These are phyloP conservation scores for Melaleuca quinquenervia DNA, from an alignment of 345 rosid genomes.

Conservation along the genomic window DNA sequence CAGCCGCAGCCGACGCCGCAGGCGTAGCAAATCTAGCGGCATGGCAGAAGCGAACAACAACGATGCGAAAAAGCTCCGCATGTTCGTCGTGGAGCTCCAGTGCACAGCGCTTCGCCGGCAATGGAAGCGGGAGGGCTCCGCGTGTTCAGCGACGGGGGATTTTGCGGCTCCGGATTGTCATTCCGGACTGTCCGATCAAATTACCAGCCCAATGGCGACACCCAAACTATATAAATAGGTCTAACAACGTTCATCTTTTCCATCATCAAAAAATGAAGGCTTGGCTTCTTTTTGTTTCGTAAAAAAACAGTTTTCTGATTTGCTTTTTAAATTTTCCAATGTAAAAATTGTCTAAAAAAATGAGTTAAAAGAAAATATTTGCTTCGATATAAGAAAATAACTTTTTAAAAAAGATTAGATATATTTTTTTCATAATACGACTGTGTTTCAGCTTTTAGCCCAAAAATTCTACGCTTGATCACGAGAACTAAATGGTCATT, in stretches of 20 bases:
- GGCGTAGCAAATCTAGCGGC: neutral
- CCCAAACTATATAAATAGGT: slow-evolving; percentile 26
- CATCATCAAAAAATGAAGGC: neutral
- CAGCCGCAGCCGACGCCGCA: slow-evolving; percentile 1
- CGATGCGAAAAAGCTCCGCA: slow-evolving; percentile 82
- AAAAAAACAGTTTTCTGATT: no score
- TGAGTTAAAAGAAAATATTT: neutral
- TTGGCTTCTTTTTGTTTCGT: no score
- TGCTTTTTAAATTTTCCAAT: no score
- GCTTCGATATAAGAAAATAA: neutral
- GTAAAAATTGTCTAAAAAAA: neutral
- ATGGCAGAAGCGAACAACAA: slow-evolving; percentile 30
- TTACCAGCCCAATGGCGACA: slow-evolving; percentile 54
- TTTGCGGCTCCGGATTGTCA: slow-evolving; percentile 35
- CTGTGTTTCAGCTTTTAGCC: rapidly evolving
- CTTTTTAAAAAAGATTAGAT: neutral
- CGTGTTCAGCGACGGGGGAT: slow-evolving; percentile 47
- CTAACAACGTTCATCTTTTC: neutral
- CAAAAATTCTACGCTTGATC: neutral
- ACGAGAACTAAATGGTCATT: neutral
- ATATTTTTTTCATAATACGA: no score
- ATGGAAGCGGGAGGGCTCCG: slow-evolving; percentile 67
- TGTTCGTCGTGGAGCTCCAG: slow-evolving; percentile 97
- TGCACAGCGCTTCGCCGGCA: slow-evolving; percentile 78
- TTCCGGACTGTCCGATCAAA: slow-evolving; percentile 65